A percentile compares a stretch with the other conserved stretches of the same genome.
Evolutionary conservation across 495 filamentous ascomycete species (phyloP).

Genomic region (Aspergillus bridgeri): DNA sequence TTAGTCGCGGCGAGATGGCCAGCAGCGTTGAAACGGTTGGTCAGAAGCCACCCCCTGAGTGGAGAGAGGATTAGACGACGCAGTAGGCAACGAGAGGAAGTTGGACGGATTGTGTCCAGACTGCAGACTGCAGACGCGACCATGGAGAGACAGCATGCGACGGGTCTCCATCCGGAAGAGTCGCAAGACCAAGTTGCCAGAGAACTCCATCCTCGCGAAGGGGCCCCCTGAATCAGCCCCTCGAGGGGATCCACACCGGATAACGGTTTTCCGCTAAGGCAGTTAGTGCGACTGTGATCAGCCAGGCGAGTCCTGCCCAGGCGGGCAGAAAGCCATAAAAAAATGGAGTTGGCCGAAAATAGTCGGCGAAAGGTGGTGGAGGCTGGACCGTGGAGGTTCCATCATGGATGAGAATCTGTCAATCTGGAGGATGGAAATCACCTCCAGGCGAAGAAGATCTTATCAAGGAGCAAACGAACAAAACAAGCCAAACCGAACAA

Average conservation of each 20-base stretch:
- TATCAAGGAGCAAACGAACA: background rate
- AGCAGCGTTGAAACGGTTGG: constrained; percentile 13
- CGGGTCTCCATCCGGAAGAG: background rate
- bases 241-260: constrained; percentile 13
- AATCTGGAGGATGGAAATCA: too few species aligned
- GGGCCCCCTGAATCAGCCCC: constrained; percentile 8
- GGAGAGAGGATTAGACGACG: background rate
- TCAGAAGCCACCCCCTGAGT: constrained; percentile 10
- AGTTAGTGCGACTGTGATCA: background rate
- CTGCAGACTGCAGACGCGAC: background rate
- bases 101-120: background rate
- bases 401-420: background rate
- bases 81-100: background rate
- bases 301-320: background rate
- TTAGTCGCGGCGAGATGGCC: constrained; percentile 11
- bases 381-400: background rate
- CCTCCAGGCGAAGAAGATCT: too few species aligned
- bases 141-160: background rate
- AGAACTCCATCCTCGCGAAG: background rate
- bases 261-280: constrained; percentile 18
- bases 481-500: background rate
- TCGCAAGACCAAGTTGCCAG: background rate
- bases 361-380: background rate
- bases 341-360: background rate
- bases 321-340: background rate